A percentile compares a stretch with the other conserved stretches of the same genome.
These are phyloP conservation scores for Raffaelea arxii DNA, from an alignment of 2,329 filamentous ascomycete species.

Conservation along the genomic window DNA sequence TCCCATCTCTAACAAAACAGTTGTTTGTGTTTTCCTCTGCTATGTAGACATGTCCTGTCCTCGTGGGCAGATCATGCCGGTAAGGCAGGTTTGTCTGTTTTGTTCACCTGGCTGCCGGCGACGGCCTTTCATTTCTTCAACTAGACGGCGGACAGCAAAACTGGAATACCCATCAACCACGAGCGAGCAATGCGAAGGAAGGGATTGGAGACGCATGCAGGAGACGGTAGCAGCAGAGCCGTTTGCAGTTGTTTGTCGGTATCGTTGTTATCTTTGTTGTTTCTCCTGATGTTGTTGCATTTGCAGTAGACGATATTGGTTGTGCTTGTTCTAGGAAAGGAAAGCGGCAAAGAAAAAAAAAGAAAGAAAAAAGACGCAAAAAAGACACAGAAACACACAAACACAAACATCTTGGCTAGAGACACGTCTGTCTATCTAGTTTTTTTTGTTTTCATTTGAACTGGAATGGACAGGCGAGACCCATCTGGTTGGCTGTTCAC, in stretches of 20 bases:
- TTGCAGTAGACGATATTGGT: background rate
- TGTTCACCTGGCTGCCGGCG: background rate
- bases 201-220: too few species aligned
- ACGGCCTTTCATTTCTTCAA: background rate
- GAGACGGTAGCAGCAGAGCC: too few species aligned
- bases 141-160: background rate
- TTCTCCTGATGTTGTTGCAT: background rate
- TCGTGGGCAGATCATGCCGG: background rate
- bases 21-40: constrained; percentile 23
- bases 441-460: too few species aligned
- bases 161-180: background rate
- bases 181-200: background rate
- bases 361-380: background rate
- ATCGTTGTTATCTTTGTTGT: background rate
- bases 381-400: too few species aligned
- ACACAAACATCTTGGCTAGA: too few species aligned
- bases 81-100: background rate
- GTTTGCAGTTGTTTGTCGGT: background rate
- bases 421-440: too few species aligned
- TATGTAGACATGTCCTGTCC: constrained; percentile 9
- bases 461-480: too few species aligned
- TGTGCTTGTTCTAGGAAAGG: background rate
- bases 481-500: too few species aligned
- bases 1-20: constrained; percentile 10
- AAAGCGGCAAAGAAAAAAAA: background rate